A percentile compares a stretch with the other conserved stretches of the same genome.
These are phyloP conservation scores for Cercospora nicotianae DNA, from an alignment of 2,329 filamentous ascomycete genomes.

Conservation along the genomic window DNA sequence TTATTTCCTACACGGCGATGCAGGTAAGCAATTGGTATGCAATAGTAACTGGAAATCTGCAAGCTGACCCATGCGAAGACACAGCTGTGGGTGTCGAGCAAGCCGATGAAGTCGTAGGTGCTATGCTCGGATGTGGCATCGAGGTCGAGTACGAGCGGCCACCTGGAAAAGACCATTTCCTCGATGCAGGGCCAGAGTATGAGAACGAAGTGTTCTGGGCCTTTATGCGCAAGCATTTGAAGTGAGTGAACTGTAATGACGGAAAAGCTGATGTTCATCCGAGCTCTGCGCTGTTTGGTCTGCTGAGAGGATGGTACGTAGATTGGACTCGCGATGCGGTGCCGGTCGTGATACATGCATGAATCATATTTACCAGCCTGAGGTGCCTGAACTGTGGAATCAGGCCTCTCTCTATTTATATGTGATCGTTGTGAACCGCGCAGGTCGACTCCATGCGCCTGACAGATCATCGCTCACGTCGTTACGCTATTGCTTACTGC, in stretches of 20 bases:
- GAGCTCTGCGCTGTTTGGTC: not conserved
- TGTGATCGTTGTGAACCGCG: not conserved
- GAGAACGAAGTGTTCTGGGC: constrained; percentile 33
- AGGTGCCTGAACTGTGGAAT: not conserved
- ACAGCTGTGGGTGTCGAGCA: constrained; percentile 35
- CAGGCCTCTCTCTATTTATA: not conserved
- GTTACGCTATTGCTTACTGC: constrained; percentile 41
- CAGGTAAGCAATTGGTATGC: constrained; percentile 23
- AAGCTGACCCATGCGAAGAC: constrained; percentile 14
- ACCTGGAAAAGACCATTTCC: constrained; percentile 33
- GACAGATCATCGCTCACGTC: not conserved
- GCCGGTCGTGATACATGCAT: not conserved
- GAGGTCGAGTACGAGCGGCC: constrained; percentile 33
- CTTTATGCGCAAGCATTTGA: constrained; percentile 34
- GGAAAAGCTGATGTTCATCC: not conserved
- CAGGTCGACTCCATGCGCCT: not conserved
- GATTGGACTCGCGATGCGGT: not conserved
- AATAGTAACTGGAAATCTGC: not conserved
- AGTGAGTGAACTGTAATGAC: not conserved
- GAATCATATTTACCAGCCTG: not conserved
- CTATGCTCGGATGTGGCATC: constrained; percentile 31
- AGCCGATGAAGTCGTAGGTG: constrained; percentile 36
- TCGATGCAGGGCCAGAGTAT: constrained; percentile 30
- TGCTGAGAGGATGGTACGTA: not conserved
- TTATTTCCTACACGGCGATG: constrained; percentile 36